phyloP scores from a whole-genome alignment of 345 rosid genomes.

The Euphorbia tirucalli region DNA sequence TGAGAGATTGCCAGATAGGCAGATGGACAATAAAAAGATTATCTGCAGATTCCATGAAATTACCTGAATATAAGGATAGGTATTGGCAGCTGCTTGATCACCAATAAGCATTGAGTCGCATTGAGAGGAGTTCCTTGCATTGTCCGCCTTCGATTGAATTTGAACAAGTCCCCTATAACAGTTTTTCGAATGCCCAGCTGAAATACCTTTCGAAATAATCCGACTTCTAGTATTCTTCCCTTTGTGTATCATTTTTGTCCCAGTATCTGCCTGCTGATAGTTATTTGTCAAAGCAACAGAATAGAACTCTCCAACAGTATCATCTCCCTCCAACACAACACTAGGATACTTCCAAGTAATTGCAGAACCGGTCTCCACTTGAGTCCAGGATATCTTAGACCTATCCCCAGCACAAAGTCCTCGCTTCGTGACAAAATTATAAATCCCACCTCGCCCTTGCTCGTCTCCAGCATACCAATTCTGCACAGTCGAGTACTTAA shows the following conservation, averaged over 20 bases:
- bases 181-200: slow-evolving; percentile 68
- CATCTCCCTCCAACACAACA: slow-evolving; percentile 86
- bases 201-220: slow-evolving; percentile 92
- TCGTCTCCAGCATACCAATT: slow-evolving; percentile 96
- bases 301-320: slow-evolving; percentile 83
- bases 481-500: slow-evolving; percentile 89
- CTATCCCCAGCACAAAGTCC: slow-evolving; percentile 78
- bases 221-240: slow-evolving; percentile 85
- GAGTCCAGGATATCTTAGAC: slow-evolving; percentile 96
- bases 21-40: background rate
- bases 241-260: slow-evolving; percentile 96
- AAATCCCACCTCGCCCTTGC: slow-evolving; percentile 84
- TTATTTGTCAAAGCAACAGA: slow-evolving; percentile 92
- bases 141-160: slow-evolving; percentile 88
- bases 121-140: slow-evolving; percentile 82
- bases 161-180: slow-evolving; percentile 97
- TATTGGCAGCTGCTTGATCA: slow-evolving; percentile 89
- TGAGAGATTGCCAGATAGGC: background rate
- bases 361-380: slow-evolving; percentile 96
- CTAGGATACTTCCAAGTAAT: slow-evolving; percentile 97
- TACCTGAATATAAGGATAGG: slow-evolving; percentile 93
- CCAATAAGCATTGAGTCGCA: slow-evolving; percentile 98
- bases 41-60: background rate
- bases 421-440: slow-evolving; percentile 93
- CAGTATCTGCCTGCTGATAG: slow-evolving; percentile 85